phyloP scores from a whole-genome alignment of 2,329 filamentous ascomycete genomes.

The Nigrospora osmanthi region DNA sequence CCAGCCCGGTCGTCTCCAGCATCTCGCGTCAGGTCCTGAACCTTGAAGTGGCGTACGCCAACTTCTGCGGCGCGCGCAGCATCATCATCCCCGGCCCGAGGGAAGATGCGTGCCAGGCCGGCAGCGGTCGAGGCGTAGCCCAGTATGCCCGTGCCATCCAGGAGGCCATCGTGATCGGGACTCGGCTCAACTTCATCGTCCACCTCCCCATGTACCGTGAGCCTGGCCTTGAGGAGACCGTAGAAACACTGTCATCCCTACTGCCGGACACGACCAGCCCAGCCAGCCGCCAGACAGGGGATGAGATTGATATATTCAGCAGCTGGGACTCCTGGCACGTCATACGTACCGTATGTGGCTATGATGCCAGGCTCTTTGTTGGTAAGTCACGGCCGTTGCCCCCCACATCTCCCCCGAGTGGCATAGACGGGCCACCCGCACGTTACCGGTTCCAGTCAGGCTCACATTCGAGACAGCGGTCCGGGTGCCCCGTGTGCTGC shows the following conservation, averaged over 20 bases:
- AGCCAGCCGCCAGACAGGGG: not conserved
- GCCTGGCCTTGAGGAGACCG: slow-evolving; percentile 46
- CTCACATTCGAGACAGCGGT: slow-evolving; percentile 34
- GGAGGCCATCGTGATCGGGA: slow-evolving; percentile 67
- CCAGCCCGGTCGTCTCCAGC: slow-evolving; percentile 74
- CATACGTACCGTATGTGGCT: slow-evolving; percentile 78
- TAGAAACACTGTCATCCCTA: slow-evolving; percentile 38
- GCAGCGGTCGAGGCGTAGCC: slow-evolving; percentile 43
- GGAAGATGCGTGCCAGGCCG: slow-evolving; percentile 46
- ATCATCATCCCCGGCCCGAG: slow-evolving; percentile 75
- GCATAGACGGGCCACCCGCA: not conserved
- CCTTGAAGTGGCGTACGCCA: slow-evolving; percentile 87
- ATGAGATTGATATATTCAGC: slow-evolving; percentile 62
- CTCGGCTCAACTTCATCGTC: slow-evolving; percentile 72
- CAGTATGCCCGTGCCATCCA: slow-evolving; percentile 81
- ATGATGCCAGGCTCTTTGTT: slow-evolving; percentile 71
- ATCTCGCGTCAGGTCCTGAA: slow-evolving; percentile 86
- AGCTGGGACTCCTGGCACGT: slow-evolving; percentile 93
- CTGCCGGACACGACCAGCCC: slow-evolving; percentile 20
- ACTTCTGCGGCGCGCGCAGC: slow-evolving; percentile 84
- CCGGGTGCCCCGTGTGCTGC: slow-evolving; percentile 49
- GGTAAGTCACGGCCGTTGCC: slow-evolving; percentile 49
- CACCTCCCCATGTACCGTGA: slow-evolving; percentile 79
- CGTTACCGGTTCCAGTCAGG: not conserved
- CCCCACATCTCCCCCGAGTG: not conserved